Evolutionary conservation across 805 yeast genomes (phyloP).

Genomic region (Helenozyma rhizophorensis): DNA sequence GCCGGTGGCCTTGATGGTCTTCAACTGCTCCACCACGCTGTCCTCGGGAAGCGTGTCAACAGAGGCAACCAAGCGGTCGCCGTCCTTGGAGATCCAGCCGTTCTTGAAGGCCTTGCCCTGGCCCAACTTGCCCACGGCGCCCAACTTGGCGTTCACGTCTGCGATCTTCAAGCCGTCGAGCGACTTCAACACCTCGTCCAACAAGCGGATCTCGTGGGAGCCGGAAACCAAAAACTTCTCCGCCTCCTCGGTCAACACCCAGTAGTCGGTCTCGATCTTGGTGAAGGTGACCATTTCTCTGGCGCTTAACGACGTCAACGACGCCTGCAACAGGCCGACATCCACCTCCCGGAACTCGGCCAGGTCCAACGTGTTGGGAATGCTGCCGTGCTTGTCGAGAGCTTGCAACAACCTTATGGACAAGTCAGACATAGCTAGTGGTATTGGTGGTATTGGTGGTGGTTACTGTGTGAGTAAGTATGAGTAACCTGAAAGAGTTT

Average conservation of each 20-base stretch:
- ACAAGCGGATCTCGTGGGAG: slow-evolving; percentile 83
- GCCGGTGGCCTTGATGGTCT: slow-evolving; percentile 53
- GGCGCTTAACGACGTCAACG: slow-evolving; percentile 80
- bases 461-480: background rate
- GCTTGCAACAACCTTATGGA: slow-evolving; percentile 60
- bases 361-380: slow-evolving; percentile 62
- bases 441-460: slow-evolving; percentile 1
- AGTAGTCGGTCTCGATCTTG: slow-evolving; percentile 69
- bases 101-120: slow-evolving; percentile 97
- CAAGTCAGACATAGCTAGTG: slow-evolving; percentile 66
- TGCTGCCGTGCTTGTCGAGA: slow-evolving; percentile 53
- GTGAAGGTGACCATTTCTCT: slow-evolving; percentile 73
- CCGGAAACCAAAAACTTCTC: slow-evolving; percentile 73
- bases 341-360: slow-evolving; percentile 57
- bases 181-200: slow-evolving; percentile 66
- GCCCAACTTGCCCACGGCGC: slow-evolving; percentile 83
- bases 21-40: slow-evolving; percentile 60
- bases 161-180: slow-evolving; percentile 78
- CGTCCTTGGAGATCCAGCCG: slow-evolving; percentile 91
- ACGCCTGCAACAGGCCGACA: slow-evolving; percentile 69
- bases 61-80: slow-evolving; percentile 68
- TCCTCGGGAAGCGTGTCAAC: slow-evolving; percentile 58
- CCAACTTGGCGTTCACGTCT: slow-evolving; percentile 70
- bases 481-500: slow-evolving; percentile 12
- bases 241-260: slow-evolving; percentile 79